phyloP scores from a whole-genome alignment of 2,329 filamentous ascomycete species.

The Fusarium pseudocircinatum region DNA sequence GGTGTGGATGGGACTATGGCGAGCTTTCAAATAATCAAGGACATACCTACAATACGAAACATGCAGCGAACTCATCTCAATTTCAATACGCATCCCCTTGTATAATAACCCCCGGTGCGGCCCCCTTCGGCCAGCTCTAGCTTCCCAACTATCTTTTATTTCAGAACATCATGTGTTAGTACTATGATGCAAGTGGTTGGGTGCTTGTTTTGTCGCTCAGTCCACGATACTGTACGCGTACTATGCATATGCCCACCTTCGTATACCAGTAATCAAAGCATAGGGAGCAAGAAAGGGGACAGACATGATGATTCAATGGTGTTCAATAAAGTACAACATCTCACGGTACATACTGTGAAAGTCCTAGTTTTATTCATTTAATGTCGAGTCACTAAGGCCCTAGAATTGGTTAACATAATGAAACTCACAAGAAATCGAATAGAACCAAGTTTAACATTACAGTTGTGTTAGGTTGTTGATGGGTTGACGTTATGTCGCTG shows the following conservation, averaged over 20 bases:
- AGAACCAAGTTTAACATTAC: too few species aligned
- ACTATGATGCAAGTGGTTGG: background rate
- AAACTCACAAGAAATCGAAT: background rate
- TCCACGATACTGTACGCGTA: background rate
- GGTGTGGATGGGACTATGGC: slow-evolving; percentile 76
- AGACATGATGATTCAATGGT: background rate
- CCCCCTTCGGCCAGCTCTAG: background rate
- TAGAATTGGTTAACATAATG: background rate
- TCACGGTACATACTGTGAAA: background rate
- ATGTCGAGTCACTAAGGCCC: background rate
- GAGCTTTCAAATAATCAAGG: slow-evolving; percentile 60
- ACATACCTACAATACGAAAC: background rate
- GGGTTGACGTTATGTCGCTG: background rate
- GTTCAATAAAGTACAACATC: background rate
- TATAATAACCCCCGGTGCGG: background rate
- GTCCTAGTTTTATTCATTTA: background rate
- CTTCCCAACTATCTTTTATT: background rate
- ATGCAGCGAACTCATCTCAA: slow-evolving; percentile 20
- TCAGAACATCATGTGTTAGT: background rate
- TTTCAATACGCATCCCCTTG: background rate
- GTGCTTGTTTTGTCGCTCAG: background rate
- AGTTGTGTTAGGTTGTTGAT: background rate
- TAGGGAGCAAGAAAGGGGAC: background rate
- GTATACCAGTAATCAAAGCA: background rate
- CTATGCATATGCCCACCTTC: background rate